These are phyloP conservation scores for Bipolaris victoriae DNA, from an alignment of 2,329 filamentous ascomycete genomes.

Conservation along the genomic window DNA sequence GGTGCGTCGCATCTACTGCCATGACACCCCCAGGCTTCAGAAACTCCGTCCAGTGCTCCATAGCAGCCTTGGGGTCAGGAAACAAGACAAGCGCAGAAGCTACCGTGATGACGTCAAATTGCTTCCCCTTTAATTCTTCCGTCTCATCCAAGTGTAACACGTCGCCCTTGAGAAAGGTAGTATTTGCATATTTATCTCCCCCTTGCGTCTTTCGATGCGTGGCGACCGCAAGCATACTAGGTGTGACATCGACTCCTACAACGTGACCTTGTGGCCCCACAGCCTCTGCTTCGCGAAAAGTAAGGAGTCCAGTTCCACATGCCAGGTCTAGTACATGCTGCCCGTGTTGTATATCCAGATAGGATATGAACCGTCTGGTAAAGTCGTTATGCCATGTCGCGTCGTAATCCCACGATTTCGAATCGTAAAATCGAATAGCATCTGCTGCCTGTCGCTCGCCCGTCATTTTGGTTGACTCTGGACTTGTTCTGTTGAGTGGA, in stretches of 20 bases:
- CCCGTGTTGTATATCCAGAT: slow-evolving; percentile 42
- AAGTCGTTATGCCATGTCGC: slow-evolving; percentile 52
- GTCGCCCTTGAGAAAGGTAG: slow-evolving; percentile 47
- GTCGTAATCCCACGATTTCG: slow-evolving; percentile 47
- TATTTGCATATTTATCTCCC: slow-evolving; percentile 37
- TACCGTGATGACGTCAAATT: slow-evolving; percentile 48
- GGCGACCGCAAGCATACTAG: slow-evolving; percentile 51
- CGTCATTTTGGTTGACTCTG: slow-evolving; percentile 16
- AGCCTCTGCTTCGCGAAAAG: slow-evolving; percentile 47
- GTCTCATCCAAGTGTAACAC: slow-evolving; percentile 44
- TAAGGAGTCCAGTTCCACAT: slow-evolving; percentile 55
- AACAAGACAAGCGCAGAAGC: slow-evolving; percentile 52
- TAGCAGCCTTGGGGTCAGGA: slow-evolving; percentile 44
- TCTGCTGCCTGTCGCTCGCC: slow-evolving; percentile 33
- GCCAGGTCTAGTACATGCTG: slow-evolving; percentile 55
- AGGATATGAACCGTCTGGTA: slow-evolving; percentile 47
- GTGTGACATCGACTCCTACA: slow-evolving; percentile 51
- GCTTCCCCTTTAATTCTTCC: slow-evolving; percentile 29
- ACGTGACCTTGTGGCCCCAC: slow-evolving; percentile 49
- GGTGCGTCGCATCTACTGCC: slow-evolving; percentile 50
- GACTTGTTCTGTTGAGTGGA: neutral
- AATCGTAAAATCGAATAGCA: slow-evolving; percentile 46
- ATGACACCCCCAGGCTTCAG: slow-evolving; percentile 51
- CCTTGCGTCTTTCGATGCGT: slow-evolving; percentile 35
- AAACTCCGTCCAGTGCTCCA: slow-evolving; percentile 48